Base-by-base conservation (phyloP, 352 stramenopile genomes). In the Pilasporangium apinafurcum region DNA sequence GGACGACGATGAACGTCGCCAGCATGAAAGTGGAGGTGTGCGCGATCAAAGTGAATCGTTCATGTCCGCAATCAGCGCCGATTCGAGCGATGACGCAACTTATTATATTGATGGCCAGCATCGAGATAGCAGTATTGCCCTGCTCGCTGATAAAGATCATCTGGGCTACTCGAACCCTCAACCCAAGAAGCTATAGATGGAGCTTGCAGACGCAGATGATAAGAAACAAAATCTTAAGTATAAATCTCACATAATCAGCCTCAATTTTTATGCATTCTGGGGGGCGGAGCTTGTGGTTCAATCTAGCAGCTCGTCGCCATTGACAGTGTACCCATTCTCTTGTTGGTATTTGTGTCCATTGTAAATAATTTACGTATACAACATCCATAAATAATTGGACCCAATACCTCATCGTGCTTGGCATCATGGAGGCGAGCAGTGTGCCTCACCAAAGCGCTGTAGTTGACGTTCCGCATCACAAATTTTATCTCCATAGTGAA, bases 401-500 rank as follows among this genome's bases (percentile, higher is more conserved):
- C n/a, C n/a, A n/a, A n/a, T n/a, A n/a, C n/a, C n/a, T n/a, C n/a
- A n/a, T n/a, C n/a, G n/a, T n/a, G n/a, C n/a, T n/a, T n/a, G n/a
- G n/a, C n/a, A n/a, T n/a, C n/a, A n/a, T n/a, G n/a, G n/a, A n/a
- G n/a, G n/a, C n/a, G n/a, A n/a, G n/a, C n/a, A n/a, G n/a, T n/a
- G n/a, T n/a, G n/a, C n/a, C n/a, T n/a, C n/a, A n/a, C n/a, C n/a
- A n/a, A n/a, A n/a, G n/a, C n/a, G n/a, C n/a, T n/a, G n/a, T n/a
- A n/a, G n/a, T n/a, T n/a, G n/a, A 10, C 18, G 9, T 43, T 20
- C 57, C 67, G 37, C 78, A 91, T 45, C 70, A 83, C 70, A 91
- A 91, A 64, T 88, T 91, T 56, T 79, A 61, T 21, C 56, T 88
- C 52, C 59, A 45, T 34, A 53, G 51, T 24, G 42, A 74, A 22